A percentile compares a stretch with the other conserved stretches of the same genome.
Evolutionary conservation across 2,329 filamentous ascomycete species (phyloP).

Genomic region (Verticillium isaacii): DNA sequence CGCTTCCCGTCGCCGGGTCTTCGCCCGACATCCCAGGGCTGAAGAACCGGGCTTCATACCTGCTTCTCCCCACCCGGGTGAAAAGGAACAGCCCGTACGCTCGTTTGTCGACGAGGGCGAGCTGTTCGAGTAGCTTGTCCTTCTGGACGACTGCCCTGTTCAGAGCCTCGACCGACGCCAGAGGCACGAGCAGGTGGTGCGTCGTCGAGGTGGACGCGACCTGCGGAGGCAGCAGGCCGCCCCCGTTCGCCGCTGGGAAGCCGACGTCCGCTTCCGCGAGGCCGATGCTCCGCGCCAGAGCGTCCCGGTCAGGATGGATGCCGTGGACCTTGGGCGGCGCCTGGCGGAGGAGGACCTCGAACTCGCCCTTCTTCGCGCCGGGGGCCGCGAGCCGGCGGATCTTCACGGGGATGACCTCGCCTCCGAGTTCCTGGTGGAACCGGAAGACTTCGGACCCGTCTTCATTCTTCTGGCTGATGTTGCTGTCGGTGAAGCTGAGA

Average conservation of each 20-base stretch:
- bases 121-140: constrained; percentile 11
- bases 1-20: constrained; percentile 17
- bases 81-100: constrained; percentile 13
- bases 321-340: constrained; percentile 8
- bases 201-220: constrained; percentile 15
- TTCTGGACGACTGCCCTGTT: constrained; percentile 6
- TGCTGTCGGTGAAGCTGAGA: constrained; percentile 6
- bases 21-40: constrained; percentile 16
- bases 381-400: not conserved
- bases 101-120: constrained; percentile 8
- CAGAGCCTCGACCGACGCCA: constrained; percentile 7
- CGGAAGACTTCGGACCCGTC: constrained; percentile 5
- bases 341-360: constrained; percentile 9
- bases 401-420: constrained; percentile 5
- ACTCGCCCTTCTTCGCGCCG: not conserved
- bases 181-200: constrained; percentile 11
- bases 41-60: constrained; percentile 16
- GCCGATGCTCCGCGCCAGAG: constrained; percentile 7
- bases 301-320: constrained; percentile 6
- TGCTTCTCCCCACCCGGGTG: not conserved
- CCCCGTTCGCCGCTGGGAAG: not conserved
- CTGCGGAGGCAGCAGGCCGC: constrained; percentile 5
- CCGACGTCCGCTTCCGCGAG: constrained; percentile 7
- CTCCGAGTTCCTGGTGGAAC: constrained; percentile 10
- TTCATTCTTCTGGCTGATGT: not conserved